Percentiles rank a stretch among this genome's conserved stretches.
These are phyloP conservation scores for Pisolithus orientalis DNA, from an alignment of 768 basidiomycete species.

Conservation along the genomic window DNA sequence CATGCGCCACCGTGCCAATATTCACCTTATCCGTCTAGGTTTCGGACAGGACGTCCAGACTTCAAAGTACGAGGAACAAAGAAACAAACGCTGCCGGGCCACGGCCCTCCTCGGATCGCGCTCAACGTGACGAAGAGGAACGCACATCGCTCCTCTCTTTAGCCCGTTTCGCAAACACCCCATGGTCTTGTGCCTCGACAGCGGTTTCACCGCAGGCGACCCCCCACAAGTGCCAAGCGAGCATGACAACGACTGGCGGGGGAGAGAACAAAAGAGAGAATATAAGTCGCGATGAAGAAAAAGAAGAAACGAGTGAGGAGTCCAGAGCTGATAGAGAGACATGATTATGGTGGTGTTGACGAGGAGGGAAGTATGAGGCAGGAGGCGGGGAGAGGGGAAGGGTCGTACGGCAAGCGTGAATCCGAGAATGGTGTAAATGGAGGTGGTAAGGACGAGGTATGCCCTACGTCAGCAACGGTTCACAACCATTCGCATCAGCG, in stretches of 20 bases:
- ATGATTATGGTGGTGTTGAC: no score
- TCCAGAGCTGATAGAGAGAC: slow-evolving; percentile 38
- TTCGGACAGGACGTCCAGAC: no score
- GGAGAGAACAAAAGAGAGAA: slow-evolving; percentile 70
- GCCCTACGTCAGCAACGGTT: slow-evolving; percentile 40
- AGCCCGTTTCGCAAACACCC: slow-evolving; percentile 67
- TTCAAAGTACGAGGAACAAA: no score
- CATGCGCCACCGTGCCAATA: no score
- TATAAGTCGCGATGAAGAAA: slow-evolving; percentile 66
- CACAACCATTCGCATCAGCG: neutral
- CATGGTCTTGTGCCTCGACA: slow-evolving; percentile 87
- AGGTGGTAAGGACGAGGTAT: slow-evolving; percentile 72
- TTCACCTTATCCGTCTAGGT: no score
- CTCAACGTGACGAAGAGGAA: neutral
- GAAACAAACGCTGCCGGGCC: no score
- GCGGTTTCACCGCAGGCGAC: slow-evolving; percentile 74
- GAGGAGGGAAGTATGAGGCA: no score
- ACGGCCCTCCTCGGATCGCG: slow-evolving; percentile 11
- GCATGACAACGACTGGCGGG: slow-evolving; percentile 70
- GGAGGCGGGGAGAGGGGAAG: no score
- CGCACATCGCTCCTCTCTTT: slow-evolving; percentile 62
- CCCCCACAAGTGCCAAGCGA: slow-evolving; percentile 66
- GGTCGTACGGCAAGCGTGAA: slow-evolving; percentile 38
- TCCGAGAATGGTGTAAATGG: slow-evolving; percentile 57
- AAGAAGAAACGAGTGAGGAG: slow-evolving; percentile 51